Evolutionary conservation across 164 flowering plant species (phyloP), one percentile per base, ranked within the genome.

Genomic region (Tetracentron sinense): DNA sequence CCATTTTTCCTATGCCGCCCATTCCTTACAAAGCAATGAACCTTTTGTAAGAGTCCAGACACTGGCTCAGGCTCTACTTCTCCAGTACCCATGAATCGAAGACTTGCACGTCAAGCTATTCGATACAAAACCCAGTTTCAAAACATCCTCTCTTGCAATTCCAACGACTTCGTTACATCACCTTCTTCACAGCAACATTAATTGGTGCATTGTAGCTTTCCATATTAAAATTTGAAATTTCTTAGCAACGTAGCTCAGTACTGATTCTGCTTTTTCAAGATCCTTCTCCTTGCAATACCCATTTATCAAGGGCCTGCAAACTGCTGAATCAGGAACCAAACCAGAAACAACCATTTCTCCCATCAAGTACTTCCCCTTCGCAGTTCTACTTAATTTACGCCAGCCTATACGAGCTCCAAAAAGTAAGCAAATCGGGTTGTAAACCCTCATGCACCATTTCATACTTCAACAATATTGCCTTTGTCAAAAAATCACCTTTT

Each of bases 111-210:
- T 78, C 30, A 82, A 38, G 14, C 75, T 67, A 69, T 83, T 89
- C 26, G 96, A 93, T 17, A 69, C 71, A 77, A 62, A 85, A 3
- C 97, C 97, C 56, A 82, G 52, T 69, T 79, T 86, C 75, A 77
- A n/a, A n/a, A 58, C 82, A 91, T 74, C 52, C 79, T 75, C 48
- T 88, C 84, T 63, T 89, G 95, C 51, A 89, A 70, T 64, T 82
- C 81, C 72, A 94, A 72, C 23, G 81, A 64, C 64, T 79, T 75
- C 14, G 55, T 44, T 27, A 75, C 64, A 60, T 78, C 76, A 59
- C 85, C 86, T 54, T 70, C 78, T 65, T 85, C 82, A 57, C 77
- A 69, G 20, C 67, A 38, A 20, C 29, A 59, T 70, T 72, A 29
- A 80, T 67, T 54, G 91, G 69, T 15, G 48, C 60, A 73, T 91